Percentiles rank a stretch among this genome's conserved stretches.
Evolutionary conservation across 2,329 filamentous ascomycete genomes (phyloP).

Genomic region (Trichoderma lentiforme): DNA sequence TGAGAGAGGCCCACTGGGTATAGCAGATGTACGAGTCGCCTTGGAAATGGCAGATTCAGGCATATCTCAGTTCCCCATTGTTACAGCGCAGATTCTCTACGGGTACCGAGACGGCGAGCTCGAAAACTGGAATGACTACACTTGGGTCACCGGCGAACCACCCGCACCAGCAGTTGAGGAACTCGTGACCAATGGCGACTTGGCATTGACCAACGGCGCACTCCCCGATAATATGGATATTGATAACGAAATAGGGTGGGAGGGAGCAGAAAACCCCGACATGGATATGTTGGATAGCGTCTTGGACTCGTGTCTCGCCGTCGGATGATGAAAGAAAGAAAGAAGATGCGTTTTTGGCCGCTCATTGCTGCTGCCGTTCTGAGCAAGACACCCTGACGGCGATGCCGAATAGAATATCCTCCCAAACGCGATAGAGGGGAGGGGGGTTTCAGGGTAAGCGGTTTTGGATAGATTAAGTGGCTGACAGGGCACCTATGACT

Average conservation of each 20-base stretch:
- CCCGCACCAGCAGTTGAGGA: conserved; percentile 27
- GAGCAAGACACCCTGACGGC: background rate
- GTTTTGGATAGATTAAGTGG: conserved; percentile 18
- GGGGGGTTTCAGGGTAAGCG: background rate
- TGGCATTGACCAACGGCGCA: conserved; percentile 45
- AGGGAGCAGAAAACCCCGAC: conserved; percentile 54
- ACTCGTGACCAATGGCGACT: conserved; percentile 36
- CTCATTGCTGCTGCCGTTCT: background rate
- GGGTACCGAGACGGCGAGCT: conserved; percentile 74
- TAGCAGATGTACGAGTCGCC: conserved; percentile 74
- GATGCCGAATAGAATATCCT: background rate
- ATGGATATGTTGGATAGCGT: conserved; percentile 52
- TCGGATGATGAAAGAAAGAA: conserved; percentile 34
- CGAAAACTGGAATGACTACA: conserved; percentile 62
- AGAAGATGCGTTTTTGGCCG: background rate
- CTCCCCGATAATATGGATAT: conserved; percentile 57
- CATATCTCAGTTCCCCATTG: conserved; percentile 72
- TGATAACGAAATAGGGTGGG: conserved; percentile 59
- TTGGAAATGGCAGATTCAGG: conserved; percentile 73
- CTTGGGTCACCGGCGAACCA: conserved; percentile 44
- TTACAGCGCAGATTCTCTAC: conserved; percentile 67
- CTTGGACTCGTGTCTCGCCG: conserved; percentile 54
- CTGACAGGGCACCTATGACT: background rate
- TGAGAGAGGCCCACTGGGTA: conserved; percentile 67
- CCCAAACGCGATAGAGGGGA: conserved; percentile 1